Conservation (phyloP, 225 moss, liverwort and hornwort species). For the Pleurozium schreberi region DNA sequence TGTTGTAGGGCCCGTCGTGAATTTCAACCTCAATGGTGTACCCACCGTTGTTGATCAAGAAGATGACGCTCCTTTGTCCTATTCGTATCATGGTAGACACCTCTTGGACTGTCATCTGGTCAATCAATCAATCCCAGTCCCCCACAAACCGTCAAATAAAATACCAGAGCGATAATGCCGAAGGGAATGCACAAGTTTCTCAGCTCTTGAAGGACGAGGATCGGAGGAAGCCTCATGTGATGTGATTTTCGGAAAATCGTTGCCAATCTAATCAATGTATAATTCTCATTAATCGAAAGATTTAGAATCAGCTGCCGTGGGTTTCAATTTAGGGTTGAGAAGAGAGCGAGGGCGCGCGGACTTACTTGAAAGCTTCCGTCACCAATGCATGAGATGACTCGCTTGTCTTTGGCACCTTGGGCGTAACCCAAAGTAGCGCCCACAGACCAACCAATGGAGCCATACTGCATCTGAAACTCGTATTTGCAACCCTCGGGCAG, state of each 20-base stretch:
- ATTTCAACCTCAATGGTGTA: slow-evolving; percentile 99
- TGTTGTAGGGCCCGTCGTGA: slow-evolving; percentile 89
- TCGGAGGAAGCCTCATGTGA: not conserved
- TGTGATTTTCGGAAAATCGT: not conserved
- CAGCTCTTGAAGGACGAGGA: not conserved
- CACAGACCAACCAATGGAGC: slow-evolving; percentile 92
- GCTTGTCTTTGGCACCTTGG: slow-evolving; percentile 65
- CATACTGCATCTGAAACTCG: slow-evolving; percentile 97
- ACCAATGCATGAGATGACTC: slow-evolving; percentile 76
- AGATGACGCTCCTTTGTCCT: slow-evolving; percentile 52
- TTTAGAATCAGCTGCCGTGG: not conserved
- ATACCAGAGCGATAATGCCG: not conserved
- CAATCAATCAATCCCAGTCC: not conserved
- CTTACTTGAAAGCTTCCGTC: slow-evolving; percentile 93
- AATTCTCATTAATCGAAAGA: no score
- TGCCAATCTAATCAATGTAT: not conserved
- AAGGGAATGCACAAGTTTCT: not conserved
- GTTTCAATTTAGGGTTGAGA: not conserved
- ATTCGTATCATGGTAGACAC: slow-evolving; percentile 80
- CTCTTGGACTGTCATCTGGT: slow-evolving; percentile 76
- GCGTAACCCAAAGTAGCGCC: slow-evolving; percentile 87
- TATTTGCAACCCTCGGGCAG: slow-evolving; percentile 58
- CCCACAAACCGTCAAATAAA: not conserved
- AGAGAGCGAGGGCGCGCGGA: not conserved
- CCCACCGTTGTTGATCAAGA: slow-evolving; percentile 88